Conservation (phyloP, 768 basidiomycete genomes). For the Leccinum pellstonianum region DNA sequence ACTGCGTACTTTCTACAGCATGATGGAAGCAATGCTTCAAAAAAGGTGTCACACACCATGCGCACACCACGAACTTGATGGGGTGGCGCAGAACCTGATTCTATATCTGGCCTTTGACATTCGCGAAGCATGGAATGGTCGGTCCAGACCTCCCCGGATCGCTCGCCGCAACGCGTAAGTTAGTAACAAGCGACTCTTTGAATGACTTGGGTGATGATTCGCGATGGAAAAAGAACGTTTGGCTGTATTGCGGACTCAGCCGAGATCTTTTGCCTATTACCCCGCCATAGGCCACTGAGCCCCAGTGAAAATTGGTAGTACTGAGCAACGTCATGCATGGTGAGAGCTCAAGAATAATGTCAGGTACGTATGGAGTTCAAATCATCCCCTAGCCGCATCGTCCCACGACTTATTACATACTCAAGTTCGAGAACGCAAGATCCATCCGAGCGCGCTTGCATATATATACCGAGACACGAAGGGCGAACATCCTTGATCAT, state of each 20-base stretch:
- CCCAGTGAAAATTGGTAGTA: too few species aligned
- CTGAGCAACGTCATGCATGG: neutral
- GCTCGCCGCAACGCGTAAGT: neutral
- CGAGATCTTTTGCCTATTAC: neutral
- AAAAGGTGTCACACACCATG: conserved; percentile 11
- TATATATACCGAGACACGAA: neutral
- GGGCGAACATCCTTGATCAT: conserved; percentile 7
- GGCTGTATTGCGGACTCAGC: too few species aligned
- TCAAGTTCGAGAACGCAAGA: conserved; percentile 6
- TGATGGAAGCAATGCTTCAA: conserved; percentile 8
- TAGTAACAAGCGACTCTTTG: too few species aligned
- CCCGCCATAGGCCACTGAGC: too few species aligned
- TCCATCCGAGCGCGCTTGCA: conserved; percentile 17
- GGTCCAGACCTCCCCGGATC: neutral
- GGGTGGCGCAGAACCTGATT: neutral
- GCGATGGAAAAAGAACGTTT: too few species aligned
- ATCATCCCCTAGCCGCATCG: neutral
- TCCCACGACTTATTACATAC: neutral
- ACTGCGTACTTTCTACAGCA: neutral
- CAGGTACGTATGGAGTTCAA: too few species aligned
- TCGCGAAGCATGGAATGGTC: neutral
- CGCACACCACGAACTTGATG: conserved; percentile 9
- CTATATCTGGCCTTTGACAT: neutral
- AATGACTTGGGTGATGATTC: too few species aligned
- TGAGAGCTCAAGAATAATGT: neutral